These are phyloP conservation scores for Sphaerulina vaccinii DNA, from an alignment of 2,329 filamentous ascomycete species.

Conservation along the genomic window DNA sequence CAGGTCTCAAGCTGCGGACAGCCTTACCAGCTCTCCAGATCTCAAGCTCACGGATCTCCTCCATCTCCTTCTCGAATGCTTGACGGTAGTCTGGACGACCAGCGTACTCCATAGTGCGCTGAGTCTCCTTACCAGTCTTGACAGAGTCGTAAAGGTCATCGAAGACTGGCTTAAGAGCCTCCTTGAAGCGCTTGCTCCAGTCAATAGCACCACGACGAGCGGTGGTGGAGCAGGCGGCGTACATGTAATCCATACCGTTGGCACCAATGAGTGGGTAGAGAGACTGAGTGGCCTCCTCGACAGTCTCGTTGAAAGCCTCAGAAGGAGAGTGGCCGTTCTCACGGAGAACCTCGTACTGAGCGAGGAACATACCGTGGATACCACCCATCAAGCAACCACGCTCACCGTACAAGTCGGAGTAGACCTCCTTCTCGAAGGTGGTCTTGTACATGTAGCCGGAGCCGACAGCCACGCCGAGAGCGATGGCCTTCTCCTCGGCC, in stretches of 20 bases:
- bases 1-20: slow-evolving; percentile 60
- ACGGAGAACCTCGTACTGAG: slow-evolving; percentile 99
- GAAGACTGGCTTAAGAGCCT: slow-evolving; percentile 97
- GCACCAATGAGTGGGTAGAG: slow-evolving; percentile 96
- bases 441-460: slow-evolving; percentile 99
- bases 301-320: slow-evolving; percentile 99
- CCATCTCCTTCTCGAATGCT: slow-evolving; percentile 96
- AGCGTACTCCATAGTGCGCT: slow-evolving; percentile 97
- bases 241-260: slow-evolving; percentile 99
- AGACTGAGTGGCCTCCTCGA: slow-evolving; percentile 98
- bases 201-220: slow-evolving; percentile 98
- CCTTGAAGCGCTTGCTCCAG: slow-evolving; percentile 97
- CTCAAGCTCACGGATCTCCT: slow-evolving; percentile 96
- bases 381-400: slow-evolving; percentile 99
- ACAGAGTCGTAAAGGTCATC: slow-evolving; percentile 95
- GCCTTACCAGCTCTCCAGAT: slow-evolving; percentile 99
- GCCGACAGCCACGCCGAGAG: slow-evolving; percentile 94
- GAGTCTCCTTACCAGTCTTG: slow-evolving; percentile 85
- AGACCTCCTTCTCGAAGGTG: slow-evolving; percentile 99
- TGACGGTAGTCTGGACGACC: slow-evolving; percentile 91
- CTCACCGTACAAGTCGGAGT: slow-evolving; percentile 99
- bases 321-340: slow-evolving; percentile 96
- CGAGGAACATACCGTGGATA: slow-evolving; percentile 99
- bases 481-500: slow-evolving; percentile 96
- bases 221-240: slow-evolving; percentile 98